phyloP scores from a whole-genome alignment of 768 basidiomycete species.

The Mrakia blollopis region DNA sequence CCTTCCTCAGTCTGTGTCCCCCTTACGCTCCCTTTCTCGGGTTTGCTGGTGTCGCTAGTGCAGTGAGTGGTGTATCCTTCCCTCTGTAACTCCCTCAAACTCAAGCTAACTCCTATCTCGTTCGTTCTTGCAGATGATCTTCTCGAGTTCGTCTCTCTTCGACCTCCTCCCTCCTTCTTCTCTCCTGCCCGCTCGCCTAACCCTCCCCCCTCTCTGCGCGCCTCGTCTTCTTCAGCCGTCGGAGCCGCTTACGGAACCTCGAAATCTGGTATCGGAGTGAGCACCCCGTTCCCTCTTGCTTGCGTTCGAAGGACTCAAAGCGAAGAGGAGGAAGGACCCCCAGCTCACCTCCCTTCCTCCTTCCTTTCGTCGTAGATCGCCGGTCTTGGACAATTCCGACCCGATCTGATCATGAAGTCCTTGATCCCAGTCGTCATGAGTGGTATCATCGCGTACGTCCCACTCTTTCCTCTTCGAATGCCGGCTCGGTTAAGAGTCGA shows the following conservation, averaged over 20 bases:
- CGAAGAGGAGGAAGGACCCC: neutral
- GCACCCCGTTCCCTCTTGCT: neutral
- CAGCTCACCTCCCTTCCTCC: neutral
- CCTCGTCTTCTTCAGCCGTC: constrained; percentile 54
- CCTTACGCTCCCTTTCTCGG: constrained; percentile 36
- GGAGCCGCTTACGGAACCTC: constrained; percentile 96
- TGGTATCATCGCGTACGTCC: constrained; percentile 27
- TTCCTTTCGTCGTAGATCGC: constrained; percentile 54
- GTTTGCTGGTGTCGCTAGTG: constrained; percentile 94
- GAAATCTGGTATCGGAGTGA: constrained; percentile 81
- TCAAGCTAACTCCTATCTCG: neutral
- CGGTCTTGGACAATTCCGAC: constrained; percentile 85
- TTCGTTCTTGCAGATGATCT: neutral
- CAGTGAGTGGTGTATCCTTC: constrained; percentile 56
- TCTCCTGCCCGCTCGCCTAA: neutral
- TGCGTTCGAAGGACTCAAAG: neutral
- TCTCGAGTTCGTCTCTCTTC: constrained; percentile 21
- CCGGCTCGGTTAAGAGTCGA: no score
- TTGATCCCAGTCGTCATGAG: constrained; percentile 49
- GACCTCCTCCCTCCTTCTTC: neutral
- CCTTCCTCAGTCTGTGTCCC: constrained; percentile 25
- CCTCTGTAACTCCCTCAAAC: neutral
- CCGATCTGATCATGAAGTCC: constrained; percentile 93
- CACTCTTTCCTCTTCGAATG: neutral
- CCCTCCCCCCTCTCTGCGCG: constrained; percentile 5